Percentiles rank a stretch among this genome's conserved stretches.
These are phyloP conservation scores for Exophiala lecanii-corni DNA, from an alignment of 2,329 filamentous ascomycete genomes.

Conservation along the genomic window DNA sequence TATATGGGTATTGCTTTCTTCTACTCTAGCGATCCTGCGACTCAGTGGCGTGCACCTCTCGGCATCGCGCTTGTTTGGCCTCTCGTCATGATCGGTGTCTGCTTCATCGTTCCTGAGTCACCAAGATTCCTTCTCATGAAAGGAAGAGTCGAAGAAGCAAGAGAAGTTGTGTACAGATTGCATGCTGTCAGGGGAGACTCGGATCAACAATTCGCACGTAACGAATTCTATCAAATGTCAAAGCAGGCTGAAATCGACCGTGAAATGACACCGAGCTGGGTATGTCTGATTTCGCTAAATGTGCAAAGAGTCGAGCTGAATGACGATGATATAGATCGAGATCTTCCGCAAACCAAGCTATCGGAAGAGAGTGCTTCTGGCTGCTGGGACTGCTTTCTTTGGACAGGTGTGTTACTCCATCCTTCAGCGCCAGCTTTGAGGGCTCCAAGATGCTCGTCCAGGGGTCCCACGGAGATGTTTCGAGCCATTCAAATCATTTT, in stretches of 20 bases:
- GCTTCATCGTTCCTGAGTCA: constrained; percentile 27
- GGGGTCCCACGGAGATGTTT: too few relatives aligned
- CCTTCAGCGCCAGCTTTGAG: too few relatives aligned
- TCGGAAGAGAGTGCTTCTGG: constrained; percentile 15
- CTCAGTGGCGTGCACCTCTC: constrained; percentile 19
- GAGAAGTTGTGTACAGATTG: constrained; percentile 22
- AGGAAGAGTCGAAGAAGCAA: constrained; percentile 25
- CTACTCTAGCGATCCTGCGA: constrained; percentile 6
- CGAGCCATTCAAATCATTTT: too few relatives aligned
- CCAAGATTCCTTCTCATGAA: constrained; percentile 29
- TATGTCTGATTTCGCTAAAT: not conserved
- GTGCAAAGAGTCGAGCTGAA: too few relatives aligned
- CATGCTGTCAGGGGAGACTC: constrained; percentile 14
- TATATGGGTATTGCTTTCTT: constrained; percentile 22
- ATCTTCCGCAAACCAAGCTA: constrained; percentile 17
- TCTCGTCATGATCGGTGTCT: constrained; percentile 23
- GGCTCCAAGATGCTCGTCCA: too few relatives aligned
- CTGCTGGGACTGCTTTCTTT: constrained; percentile 17
- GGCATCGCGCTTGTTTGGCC: constrained; percentile 19
- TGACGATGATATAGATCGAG: constrained; percentile 7
- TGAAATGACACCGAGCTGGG: constrained; percentile 16
- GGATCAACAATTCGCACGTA: constrained; percentile 15
- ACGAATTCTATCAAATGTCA: constrained; percentile 21
- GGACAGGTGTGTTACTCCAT: constrained; percentile 7
- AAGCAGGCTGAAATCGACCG: constrained; percentile 20